These are phyloP conservation scores for Cyamopsis tetragonoloba DNA, from an alignment of 306 rosid genomes.

Conservation along the genomic window DNA sequence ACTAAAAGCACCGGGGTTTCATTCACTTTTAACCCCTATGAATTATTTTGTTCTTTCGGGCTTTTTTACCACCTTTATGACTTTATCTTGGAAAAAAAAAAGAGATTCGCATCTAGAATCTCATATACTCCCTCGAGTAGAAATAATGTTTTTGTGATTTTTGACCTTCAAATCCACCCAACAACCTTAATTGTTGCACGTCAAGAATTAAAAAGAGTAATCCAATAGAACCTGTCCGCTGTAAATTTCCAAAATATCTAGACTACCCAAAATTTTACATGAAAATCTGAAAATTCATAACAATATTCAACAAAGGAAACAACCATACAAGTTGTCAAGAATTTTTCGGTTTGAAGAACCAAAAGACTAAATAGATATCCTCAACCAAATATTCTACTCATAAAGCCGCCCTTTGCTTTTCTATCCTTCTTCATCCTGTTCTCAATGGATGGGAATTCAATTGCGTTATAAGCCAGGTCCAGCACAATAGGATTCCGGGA, in stretches of 20 bases:
- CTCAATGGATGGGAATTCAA: slow-evolving; percentile 46
- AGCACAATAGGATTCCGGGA: slow-evolving; percentile 53
- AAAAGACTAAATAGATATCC: slow-evolving; percentile 18
- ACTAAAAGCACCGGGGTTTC: no score
- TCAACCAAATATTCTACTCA: slow-evolving; percentile 45
- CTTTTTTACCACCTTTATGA: no score
- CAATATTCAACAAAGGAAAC: slow-evolving; percentile 14
- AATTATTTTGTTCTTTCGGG: no score
- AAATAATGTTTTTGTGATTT: no score
- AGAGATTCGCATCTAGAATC: no score
- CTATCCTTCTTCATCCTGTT: slow-evolving; percentile 51
- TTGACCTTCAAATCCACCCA: no score
- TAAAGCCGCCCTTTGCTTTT: slow-evolving; percentile 41
- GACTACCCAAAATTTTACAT: slow-evolving; percentile 29
- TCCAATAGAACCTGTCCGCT: slow-evolving; percentile 7
- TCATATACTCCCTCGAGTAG: no score
- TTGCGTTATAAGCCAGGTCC: slow-evolving; percentile 43
- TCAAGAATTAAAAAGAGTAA: background rate
- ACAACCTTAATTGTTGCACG: no score
- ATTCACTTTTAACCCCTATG: no score
- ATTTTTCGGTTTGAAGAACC: slow-evolving; percentile 1
- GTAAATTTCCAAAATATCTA: slow-evolving; percentile 8
- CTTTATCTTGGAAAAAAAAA: no score
- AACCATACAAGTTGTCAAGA: slow-evolving; percentile 9
- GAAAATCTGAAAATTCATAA: slow-evolving; percentile 25